These are phyloP conservation scores for Aspergillus clavatus DNA, from an alignment of 2,329 filamentous ascomycete genomes.

Conservation along the genomic window DNA sequence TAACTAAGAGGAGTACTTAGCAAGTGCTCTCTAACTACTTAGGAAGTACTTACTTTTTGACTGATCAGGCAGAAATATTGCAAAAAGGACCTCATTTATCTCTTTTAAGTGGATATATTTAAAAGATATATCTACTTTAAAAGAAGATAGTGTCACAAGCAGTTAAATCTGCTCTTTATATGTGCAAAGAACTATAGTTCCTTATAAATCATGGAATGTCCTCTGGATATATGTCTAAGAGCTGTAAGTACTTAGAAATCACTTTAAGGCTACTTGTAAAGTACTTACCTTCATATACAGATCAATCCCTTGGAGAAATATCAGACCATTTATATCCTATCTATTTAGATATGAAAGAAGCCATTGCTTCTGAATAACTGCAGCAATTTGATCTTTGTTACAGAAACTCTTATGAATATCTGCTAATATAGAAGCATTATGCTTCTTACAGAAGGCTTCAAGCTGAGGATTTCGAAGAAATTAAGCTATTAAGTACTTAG, in stretches of 20 bases:
- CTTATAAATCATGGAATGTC: slow-evolving; percentile 1
- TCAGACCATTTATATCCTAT: no score
- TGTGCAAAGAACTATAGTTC: slow-evolving; percentile 6
- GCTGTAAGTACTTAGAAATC: neutral
- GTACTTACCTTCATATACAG: no score
- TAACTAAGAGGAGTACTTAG: slow-evolving; percentile 4
- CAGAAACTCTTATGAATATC: slow-evolving; percentile 7
- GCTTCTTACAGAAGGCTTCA: slow-evolving; percentile 7
- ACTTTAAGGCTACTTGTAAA: no score
- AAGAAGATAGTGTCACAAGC: neutral
- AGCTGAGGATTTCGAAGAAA: slow-evolving; percentile 8
- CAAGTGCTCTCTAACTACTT: neutral
- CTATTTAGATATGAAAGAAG: slow-evolving; percentile 6
- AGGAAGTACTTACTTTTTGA: neutral
- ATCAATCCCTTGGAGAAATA: no score
- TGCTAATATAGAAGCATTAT: slow-evolving; percentile 7
- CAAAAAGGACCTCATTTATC: slow-evolving; percentile 10
- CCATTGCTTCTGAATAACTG: slow-evolving; percentile 7
- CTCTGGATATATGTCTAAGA: slow-evolving; percentile 8
- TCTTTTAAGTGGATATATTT: slow-evolving; percentile 5
- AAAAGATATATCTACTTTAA: slow-evolving; percentile 9
- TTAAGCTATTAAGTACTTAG: no score
- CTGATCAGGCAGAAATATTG: slow-evolving; percentile 5
- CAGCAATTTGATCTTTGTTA: slow-evolving; percentile 5
- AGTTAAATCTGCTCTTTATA: slow-evolving; percentile 7